Base-by-base conservation (phyloP, 352 stramenopile species). In the Globisporangium parvum region DNA sequence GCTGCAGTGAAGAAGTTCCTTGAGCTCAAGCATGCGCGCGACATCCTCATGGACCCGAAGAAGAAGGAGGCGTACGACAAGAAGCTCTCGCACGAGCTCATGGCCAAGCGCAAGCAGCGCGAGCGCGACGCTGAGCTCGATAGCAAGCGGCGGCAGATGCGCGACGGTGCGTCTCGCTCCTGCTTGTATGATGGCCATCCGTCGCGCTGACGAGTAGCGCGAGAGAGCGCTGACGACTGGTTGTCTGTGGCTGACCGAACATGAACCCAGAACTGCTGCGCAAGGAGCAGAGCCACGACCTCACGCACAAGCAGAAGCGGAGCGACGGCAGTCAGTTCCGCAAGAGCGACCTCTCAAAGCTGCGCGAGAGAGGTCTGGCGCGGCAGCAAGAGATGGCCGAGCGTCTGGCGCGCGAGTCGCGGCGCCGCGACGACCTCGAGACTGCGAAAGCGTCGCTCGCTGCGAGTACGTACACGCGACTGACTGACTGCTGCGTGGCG, bases 41-140 rank as follows among this genome's bases (percentile, higher is more conserved):
- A 93, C 52, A 68, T 85, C 47, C 62, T 93, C 39, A 62, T 91
- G 57, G 80, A 93, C 47, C 77, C 83, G 4, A 85, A 85, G 55
- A 75, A 88, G 62, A 93, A 93, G 51, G 75, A 84, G 42, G 59
- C 69, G n/a, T 93, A 93, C 63, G 83, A 93, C 59, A 85, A 87
- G 62, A 84, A 85, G 57, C 59, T 91, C 4, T 88, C 73, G 4
- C 63, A 73, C 26, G 75, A 89, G 47, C 51, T 86, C 15, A 56
- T 87, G 69, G 69, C 70, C 41, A 80, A 82, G 50, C 85, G 82
- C 56, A 69, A 87, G 53, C 75, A 88, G 67, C 71, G 74, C 28
- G 77, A 91, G 52, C 77, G 79, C 6, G 73, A 89, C 17, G 69
- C 64, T 0, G 67, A 85, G 58, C 65, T 91, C 26, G 65, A 81